Evolutionary conservation across 2,329 filamentous ascomycete genomes (phyloP).

Genomic region (Penicillium brasilianum): DNA sequence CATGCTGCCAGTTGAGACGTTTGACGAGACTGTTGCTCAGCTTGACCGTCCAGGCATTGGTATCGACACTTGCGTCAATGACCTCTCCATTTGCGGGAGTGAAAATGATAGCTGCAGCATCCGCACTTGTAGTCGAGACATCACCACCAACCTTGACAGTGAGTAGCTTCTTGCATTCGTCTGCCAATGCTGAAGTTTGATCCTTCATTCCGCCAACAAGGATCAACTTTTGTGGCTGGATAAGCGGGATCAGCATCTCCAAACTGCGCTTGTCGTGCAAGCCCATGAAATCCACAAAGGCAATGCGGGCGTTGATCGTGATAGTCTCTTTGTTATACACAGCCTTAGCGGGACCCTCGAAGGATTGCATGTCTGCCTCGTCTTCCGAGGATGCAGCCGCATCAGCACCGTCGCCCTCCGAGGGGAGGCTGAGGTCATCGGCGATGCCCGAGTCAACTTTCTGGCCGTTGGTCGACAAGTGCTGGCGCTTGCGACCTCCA

Average conservation of each 20-base stretch:
- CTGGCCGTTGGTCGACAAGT: conserved; percentile 44
- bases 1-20: conserved; percentile 91
- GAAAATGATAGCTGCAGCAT: conserved; percentile 70
- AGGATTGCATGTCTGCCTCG: conserved; percentile 56
- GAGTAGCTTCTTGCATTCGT: conserved; percentile 75
- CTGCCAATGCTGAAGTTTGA: conserved; percentile 79
- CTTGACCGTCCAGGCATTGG: conserved; percentile 95
- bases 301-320: conserved; percentile 73
- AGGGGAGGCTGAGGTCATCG: conserved; percentile 54
- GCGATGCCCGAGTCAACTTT: conserved; percentile 52
- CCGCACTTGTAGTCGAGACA: conserved; percentile 47
- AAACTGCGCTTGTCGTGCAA: conserved; percentile 92
- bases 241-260: conserved; percentile 91
- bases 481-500: conserved; percentile 64
- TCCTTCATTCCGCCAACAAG: conserved; percentile 79
- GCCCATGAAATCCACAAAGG: conserved; percentile 89
- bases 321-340: conserved; percentile 68
- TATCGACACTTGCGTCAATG: conserved; percentile 93
- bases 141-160: conserved; percentile 48
- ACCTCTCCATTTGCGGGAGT: conserved; percentile 74
- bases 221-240: conserved; percentile 92
- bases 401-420: conserved; percentile 62
- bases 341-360: conserved; percentile 76
- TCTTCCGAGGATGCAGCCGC: conserved; percentile 62
- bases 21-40: conserved; percentile 83